phyloP scores from a whole-genome alignment of 305 asterid species.

The Solanum hybrid region DNA sequence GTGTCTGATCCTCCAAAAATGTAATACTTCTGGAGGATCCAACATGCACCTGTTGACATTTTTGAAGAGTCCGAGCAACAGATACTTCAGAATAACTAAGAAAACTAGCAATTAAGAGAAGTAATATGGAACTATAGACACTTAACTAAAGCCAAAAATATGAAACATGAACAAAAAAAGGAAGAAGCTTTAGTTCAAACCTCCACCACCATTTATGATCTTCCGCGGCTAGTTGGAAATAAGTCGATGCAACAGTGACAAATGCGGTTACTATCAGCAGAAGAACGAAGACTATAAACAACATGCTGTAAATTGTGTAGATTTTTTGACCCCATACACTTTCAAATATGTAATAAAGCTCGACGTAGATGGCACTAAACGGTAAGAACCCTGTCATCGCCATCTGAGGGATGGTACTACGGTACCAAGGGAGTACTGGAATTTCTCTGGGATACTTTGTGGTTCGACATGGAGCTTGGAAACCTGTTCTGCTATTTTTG shows the following conservation, averaged over 20 bases:
- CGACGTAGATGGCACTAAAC: slow-evolving; percentile 17
- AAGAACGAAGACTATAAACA: slow-evolving; percentile 15
- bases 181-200: slow-evolving; percentile 2
- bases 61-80: not conserved
- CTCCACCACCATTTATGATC: slow-evolving; percentile 34
- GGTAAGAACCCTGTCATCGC: slow-evolving; percentile 21
- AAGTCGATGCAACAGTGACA: slow-evolving; percentile 17
- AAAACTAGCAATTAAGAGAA: not conserved
- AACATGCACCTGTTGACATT: not conserved
- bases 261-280: slow-evolving; percentile 17
- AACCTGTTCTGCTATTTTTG: slow-evolving; percentile 9
- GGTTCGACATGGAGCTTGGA: slow-evolving; percentile 24
- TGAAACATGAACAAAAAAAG: not conserved
- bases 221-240: slow-evolving; percentile 23
- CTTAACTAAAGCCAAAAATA: not conserved
- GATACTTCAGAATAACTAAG: not conserved
- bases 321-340: slow-evolving; percentile 22
- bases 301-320: slow-evolving; percentile 13
- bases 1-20: not conserved
- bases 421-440: slow-evolving; percentile 16
- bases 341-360: slow-evolving; percentile 20
- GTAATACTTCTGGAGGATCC: not conserved
- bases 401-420: slow-evolving; percentile 18
- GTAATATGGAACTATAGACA: not conserved
- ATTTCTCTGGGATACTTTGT: slow-evolving; percentile 23